Evolutionary conservation across 257 asterid genomes (phyloP), one percentile per base, ranked within the genome.

Genomic region (Voacanga thouarsii): DNA sequence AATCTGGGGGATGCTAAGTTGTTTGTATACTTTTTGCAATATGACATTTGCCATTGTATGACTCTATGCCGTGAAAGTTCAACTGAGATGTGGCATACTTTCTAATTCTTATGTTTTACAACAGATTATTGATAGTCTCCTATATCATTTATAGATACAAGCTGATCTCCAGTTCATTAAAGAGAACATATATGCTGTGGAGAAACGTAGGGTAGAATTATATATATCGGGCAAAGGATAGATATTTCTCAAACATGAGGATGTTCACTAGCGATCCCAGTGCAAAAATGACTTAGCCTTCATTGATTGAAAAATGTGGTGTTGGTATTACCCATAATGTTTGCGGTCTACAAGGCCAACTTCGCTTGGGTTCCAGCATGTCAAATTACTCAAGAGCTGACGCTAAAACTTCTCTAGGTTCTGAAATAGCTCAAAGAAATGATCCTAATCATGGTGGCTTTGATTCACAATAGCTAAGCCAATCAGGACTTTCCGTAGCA

Each of bases 151-250:
- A 78, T 86, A 96, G 99, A 89, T 92, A 41, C 93, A 88, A 86
- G 70, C 86, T 10, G 99, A 96, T 87, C 95, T 96, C 75, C 87
- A 84, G 79, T 87, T 87, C 87, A 89, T 96, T 69, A 90, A 92
- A 84, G 97, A 90, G 80, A 98, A 96, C 84, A 89, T 96, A 78
- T 81, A 83, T 79, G 89, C 91, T 39, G 99, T 92, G 82, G 99
- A 93, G 92, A 89, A 82, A 79, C 92, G 83, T 66, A 88, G 93
- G 72, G 80, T 86, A 79, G 99, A 95, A 72, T 85, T 93, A 74
- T n/a, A n/a, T n/a, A n/a, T 85, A 83, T 78, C 92, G 90, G 49
- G 85, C 87, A 69, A 89, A 89, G 81, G 94, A 91, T 80, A 92
- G 88, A 81, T 91, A 84, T 83, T 85, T 90, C 1, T 73, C 90